Conservation (phyloP, 169 alveolate genomes). For the Sarcocystis neurona region DNA sequence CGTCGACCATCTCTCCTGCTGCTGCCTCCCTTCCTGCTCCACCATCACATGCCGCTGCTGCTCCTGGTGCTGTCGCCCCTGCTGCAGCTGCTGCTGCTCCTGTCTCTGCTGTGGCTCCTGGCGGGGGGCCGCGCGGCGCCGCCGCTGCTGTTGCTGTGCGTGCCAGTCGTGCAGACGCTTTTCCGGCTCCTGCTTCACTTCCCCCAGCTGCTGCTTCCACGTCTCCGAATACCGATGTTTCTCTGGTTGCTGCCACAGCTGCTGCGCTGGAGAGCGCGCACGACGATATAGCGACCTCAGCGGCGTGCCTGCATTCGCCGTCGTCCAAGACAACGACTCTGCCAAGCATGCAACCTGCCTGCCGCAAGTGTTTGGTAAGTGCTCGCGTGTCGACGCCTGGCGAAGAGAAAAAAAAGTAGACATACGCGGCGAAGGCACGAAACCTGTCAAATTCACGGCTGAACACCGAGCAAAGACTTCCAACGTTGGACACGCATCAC, state of each 20-base stretch:
- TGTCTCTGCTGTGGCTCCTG: no score
- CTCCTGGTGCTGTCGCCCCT: not conserved
- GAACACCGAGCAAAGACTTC: not conserved
- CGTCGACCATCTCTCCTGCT: not conserved
- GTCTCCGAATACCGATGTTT: no score
- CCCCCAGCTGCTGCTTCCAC: no score
- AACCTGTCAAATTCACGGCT: no score
- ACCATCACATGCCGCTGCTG: slow-evolving; percentile 53
- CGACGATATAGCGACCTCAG: not conserved
- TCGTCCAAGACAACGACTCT: slow-evolving; percentile 73
- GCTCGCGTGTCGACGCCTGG: slow-evolving; percentile 87
- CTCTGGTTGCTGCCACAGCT: not conserved
- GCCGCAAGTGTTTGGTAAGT: slow-evolving; percentile 81
- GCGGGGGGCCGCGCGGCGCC: no score
- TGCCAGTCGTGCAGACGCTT: no score
- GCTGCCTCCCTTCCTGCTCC: slow-evolving; percentile 60
- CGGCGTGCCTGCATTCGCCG: not conserved
- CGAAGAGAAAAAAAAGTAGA: slow-evolving; percentile 66
- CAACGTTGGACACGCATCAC: no score
- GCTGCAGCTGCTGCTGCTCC: not conserved
- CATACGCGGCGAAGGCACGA: slow-evolving; percentile 42
- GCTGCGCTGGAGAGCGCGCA: not conserved
- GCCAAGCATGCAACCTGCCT: slow-evolving; percentile 80
- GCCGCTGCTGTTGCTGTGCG: no score
- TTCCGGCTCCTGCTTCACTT: no score